These are phyloP conservation scores for Fusarium oxysporum DNA, from an alignment of 2,329 filamentous ascomycete genomes.

Conservation along the genomic window DNA sequence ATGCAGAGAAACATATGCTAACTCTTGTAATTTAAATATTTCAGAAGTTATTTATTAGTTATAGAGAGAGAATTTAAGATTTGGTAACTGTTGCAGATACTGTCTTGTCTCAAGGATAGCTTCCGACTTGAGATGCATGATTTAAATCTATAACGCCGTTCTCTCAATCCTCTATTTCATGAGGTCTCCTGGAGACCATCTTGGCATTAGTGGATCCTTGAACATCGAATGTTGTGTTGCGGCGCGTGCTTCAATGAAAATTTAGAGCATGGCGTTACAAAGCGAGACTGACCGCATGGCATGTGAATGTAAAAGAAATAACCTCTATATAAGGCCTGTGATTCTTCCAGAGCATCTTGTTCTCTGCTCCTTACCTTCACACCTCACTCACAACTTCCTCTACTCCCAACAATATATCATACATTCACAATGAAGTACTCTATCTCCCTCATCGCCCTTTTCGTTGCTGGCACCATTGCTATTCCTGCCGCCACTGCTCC, in stretches of 20 bases:
- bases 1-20: too few relatives aligned
- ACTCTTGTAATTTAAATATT: not conserved
- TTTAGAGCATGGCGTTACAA: not conserved
- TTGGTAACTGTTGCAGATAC: rapidly evolving
- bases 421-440: not conserved
- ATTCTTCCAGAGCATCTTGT: not conserved
- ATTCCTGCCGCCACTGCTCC: not conserved
- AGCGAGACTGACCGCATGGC: rapidly evolving
- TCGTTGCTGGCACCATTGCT: not conserved
- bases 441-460: not conserved
- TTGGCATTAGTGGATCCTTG: not conserved
- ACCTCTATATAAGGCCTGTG: not conserved
- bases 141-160: too few relatives aligned
- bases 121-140: not conserved
- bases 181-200: not conserved
- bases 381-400: too few relatives aligned
- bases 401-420: not conserved
- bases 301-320: not conserved
- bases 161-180: not conserved
- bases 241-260: not conserved
- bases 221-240: not conserved
- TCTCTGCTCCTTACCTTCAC: not conserved
- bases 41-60: not conserved
- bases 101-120: rapidly evolving
- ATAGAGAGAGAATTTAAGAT: rapidly evolving